These are phyloP conservation scores for Murraya koenigii DNA, from an alignment of 345 rosid species.

Conservation along the genomic window DNA sequence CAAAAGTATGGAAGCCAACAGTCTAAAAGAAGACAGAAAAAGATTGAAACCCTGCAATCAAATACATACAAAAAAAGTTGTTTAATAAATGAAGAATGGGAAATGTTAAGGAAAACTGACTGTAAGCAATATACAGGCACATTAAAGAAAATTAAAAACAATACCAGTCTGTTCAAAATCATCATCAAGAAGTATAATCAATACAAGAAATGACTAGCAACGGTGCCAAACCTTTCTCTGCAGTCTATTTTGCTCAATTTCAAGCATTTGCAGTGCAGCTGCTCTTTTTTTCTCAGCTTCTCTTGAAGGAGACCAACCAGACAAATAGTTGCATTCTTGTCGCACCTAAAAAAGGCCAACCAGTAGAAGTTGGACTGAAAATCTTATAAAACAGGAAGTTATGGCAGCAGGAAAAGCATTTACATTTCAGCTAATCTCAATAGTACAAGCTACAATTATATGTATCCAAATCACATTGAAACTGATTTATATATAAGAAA, in stretches of 20 bases:
- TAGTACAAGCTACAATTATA: neutral
- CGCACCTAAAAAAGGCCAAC: slow-evolving; percentile 52
- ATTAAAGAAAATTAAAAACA: neutral
- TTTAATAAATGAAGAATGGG: neutral
- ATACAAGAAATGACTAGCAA: neutral
- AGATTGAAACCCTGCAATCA: slow-evolving; percentile 3
- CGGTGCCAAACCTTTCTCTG: slow-evolving; percentile 56
- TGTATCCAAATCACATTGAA: neutral
- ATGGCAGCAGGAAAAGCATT: neutral
- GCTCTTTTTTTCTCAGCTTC: slow-evolving; percentile 42
- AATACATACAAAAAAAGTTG: neutral
- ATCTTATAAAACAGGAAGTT: neutral
- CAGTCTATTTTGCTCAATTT: slow-evolving; percentile 45
- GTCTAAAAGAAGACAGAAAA: neutral
- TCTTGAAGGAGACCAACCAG: slow-evolving; percentile 55
- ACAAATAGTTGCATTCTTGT: slow-evolving; percentile 64
- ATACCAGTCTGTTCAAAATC: neutral
- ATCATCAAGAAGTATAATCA: neutral
- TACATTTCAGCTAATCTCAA: neutral
- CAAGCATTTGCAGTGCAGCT: slow-evolving; percentile 43
- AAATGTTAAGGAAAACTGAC: neutral
- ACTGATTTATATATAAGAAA: too few relatives aligned
- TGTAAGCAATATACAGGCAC: neutral
- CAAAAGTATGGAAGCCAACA: neutral
- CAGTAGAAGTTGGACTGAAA: neutral